Conservation (phyloP, 2,329 filamentous ascomycete genomes). For the Zalaria sp. region DNA sequence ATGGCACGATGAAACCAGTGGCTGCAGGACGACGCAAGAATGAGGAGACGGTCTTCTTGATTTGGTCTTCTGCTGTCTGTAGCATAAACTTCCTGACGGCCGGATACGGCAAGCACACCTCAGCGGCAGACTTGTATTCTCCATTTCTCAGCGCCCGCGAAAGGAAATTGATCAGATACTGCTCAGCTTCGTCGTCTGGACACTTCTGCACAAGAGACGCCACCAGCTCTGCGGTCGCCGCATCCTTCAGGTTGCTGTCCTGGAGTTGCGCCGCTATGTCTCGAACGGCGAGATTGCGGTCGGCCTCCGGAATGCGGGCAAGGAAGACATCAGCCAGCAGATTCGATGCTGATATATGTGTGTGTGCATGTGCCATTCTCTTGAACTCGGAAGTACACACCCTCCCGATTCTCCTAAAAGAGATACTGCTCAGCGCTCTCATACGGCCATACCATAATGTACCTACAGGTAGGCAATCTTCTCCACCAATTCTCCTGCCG, state of each 20-base stretch:
- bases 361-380: background rate
- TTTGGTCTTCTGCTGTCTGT: slow-evolving; percentile 1
- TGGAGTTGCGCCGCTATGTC: slow-evolving; percentile 2
- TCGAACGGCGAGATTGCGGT: slow-evolving; percentile 2
- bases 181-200: slow-evolving; percentile 5
- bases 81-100: slow-evolving; percentile 7
- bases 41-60: slow-evolving; percentile 2
- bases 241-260: background rate
- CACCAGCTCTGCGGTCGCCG: slow-evolving; percentile 2
- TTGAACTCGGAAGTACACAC: background rate
- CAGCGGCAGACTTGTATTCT: slow-evolving; percentile 7
- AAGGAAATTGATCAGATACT: slow-evolving; percentile 4
- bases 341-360: background rate
- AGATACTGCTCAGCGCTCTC: no score
- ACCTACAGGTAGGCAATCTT: no score
- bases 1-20: slow-evolving; percentile 1
- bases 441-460: no score
- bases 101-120: slow-evolving; percentile 8
- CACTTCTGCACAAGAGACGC: slow-evolving; percentile 1
- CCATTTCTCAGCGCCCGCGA: slow-evolving; percentile 8
- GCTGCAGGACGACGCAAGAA: slow-evolving; percentile 2
- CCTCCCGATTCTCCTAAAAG: no score
- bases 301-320: slow-evolving; percentile 4
- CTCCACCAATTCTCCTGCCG: no score
- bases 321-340: slow-evolving; percentile 4